These are phyloP conservation scores for Neonectria magnoliae DNA, from an alignment of 2,329 filamentous ascomycete genomes.

Conservation along the genomic window DNA sequence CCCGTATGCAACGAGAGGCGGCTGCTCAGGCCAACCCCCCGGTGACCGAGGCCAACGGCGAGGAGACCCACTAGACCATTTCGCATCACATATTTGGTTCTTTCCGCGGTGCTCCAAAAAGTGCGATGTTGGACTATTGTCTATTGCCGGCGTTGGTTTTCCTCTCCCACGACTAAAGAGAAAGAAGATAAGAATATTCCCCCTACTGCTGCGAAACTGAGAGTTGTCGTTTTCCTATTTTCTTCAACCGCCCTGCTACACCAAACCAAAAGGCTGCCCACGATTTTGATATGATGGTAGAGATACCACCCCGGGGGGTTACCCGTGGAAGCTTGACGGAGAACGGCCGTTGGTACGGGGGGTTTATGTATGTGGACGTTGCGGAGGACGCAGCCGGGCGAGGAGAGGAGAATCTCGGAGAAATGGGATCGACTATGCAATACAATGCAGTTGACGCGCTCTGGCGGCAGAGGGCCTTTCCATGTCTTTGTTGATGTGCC, in stretches of 20 bases:
- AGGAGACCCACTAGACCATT: slow-evolving; percentile 59
- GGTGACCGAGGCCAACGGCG: slow-evolving; percentile 63
- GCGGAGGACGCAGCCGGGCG: slow-evolving; percentile 33
- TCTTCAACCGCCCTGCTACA: slow-evolving; percentile 46
- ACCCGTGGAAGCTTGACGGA: slow-evolving; percentile 28
- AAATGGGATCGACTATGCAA: slow-evolving; percentile 35
- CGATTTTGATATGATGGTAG: slow-evolving; percentile 47
- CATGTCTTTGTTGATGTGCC: slow-evolving; percentile 17
- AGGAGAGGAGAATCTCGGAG: slow-evolving; percentile 32
- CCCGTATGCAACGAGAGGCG: slow-evolving; percentile 91
- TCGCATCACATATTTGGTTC: slow-evolving; percentile 43
- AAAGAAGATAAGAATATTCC: slow-evolving; percentile 55
- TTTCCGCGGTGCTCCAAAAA: slow-evolving; percentile 48
- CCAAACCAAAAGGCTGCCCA: slow-evolving; percentile 37
- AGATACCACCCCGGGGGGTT: slow-evolving; percentile 28
- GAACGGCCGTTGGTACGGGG: slow-evolving; percentile 31
- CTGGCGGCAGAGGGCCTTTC: slow-evolving; percentile 25
- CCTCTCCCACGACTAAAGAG: slow-evolving; percentile 54
- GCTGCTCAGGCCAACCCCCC: slow-evolving; percentile 59
- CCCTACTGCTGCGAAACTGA: slow-evolving; percentile 52
- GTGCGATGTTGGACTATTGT: slow-evolving; percentile 58
- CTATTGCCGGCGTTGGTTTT: slow-evolving; percentile 61
- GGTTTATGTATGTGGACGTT: slow-evolving; percentile 36
- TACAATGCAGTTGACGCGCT: slow-evolving; percentile 36
- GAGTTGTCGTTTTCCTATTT: slow-evolving; percentile 49